Evolutionary conservation across 495 filamentous ascomycete genomes (phyloP).

Genomic region (Platismatia glauca): DNA sequence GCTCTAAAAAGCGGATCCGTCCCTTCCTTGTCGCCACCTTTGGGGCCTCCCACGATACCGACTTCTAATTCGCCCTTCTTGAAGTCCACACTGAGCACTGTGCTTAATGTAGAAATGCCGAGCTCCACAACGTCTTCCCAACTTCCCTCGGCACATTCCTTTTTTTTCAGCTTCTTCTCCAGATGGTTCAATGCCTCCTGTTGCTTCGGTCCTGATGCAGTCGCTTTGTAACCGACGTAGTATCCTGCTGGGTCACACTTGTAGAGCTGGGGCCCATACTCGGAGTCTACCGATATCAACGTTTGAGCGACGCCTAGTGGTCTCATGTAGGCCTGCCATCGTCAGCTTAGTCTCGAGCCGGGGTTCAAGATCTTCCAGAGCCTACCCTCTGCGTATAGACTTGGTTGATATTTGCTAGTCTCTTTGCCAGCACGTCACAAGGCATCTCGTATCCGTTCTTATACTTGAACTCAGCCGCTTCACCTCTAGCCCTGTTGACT

Average conservation of each 20-base stretch:
- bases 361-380: conserved; percentile 15
- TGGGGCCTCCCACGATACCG: conserved; percentile 84
- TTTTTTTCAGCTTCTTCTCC: conserved; percentile 99
- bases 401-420: conserved; percentile 96
- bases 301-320: conserved; percentile 92
- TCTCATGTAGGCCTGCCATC: conserved; percentile 84
- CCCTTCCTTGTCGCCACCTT: conserved; percentile 68
- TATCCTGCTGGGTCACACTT: conserved; percentile 98
- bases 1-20: conserved; percentile 70
- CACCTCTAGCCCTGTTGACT: conserved; percentile 82
- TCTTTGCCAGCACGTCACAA: conserved; percentile 90
- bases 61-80: conserved; percentile 99
- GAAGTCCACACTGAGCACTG: conserved; percentile 95
- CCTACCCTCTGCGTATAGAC: conserved; percentile 95
- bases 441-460: conserved; percentile 99
- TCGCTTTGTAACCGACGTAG: conserved; percentile 96
- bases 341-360: conserved; percentile 13
- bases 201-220: conserved; percentile 91
- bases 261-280: conserved; percentile 92
- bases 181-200: conserved; percentile 96
- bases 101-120: conserved; percentile 87
- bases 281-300: conserved; percentile 84
- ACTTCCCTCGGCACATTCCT: conserved; percentile 81
- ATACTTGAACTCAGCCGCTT: conserved; percentile 96
- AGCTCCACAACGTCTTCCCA: conserved; percentile 99